Percentiles rank a stretch among this genome's conserved stretches.
Evolutionary conservation across 352 stramenopile genomes (phyloP).

Genomic region (Phytophthora brassicae): DNA sequence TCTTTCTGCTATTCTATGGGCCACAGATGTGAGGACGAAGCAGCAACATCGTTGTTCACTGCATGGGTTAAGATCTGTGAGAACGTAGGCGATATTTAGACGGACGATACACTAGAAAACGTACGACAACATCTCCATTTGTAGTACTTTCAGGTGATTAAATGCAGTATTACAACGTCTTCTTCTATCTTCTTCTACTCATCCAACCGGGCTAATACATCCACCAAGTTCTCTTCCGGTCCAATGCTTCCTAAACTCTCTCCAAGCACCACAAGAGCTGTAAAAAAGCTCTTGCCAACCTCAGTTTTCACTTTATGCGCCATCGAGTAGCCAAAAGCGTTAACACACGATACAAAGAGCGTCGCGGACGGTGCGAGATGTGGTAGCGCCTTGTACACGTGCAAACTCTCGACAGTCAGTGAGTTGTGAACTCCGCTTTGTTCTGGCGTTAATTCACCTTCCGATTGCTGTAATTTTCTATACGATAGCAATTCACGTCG

Average conservation of each 20-base stretch:
- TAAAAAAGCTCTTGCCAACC: constrained; percentile 38
- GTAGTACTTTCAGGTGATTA: too few species aligned
- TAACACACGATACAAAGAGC: constrained; percentile 47
- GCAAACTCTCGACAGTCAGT: constrained; percentile 42
- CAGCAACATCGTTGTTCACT: constrained; percentile 18
- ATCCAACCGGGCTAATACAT: constrained; percentile 25
- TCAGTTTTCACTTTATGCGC: constrained; percentile 48
- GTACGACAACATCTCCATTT: constrained; percentile 17
- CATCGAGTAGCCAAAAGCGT: constrained; percentile 63
- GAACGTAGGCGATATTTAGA: constrained; percentile 11
- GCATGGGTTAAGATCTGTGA: constrained; percentile 21
- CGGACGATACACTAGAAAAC: constrained; percentile 16
- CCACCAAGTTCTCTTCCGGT: constrained; percentile 24
- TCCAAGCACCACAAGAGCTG: constrained; percentile 27
- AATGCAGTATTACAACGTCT: too few species aligned
- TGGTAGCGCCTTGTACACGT: constrained; percentile 60
- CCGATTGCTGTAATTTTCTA: constrained; percentile 16
- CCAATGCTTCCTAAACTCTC: constrained; percentile 29
- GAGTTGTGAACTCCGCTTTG: constrained; percentile 12
- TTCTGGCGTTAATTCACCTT: constrained; percentile 12
- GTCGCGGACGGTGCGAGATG: constrained; percentile 47
- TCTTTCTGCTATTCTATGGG: constrained; percentile 32
- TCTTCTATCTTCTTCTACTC: constrained; percentile 10
- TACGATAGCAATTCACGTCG: constrained; percentile 14
- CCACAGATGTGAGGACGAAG: constrained; percentile 34